Evolutionary conservation across 495 filamentous ascomycete genomes (phyloP), one percentile per base, ranked within the genome.

Genomic region (Aspergillus egyptiacus): DNA sequence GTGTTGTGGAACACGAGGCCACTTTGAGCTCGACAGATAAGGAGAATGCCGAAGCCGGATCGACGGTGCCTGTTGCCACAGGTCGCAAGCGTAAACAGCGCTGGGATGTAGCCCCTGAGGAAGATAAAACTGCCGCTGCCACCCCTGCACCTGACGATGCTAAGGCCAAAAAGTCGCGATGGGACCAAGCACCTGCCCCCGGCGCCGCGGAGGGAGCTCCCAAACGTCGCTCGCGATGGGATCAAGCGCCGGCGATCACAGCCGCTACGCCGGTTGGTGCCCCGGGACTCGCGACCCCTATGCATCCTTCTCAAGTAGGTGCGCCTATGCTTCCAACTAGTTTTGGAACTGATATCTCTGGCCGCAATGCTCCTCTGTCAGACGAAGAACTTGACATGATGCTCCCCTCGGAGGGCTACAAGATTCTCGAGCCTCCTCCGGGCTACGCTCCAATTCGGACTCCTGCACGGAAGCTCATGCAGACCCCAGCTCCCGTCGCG

Each of bases 301-400:
- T 89, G 74, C 87, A 95, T 63, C 83, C 87, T 42, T 86, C 87
- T 24, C 86, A 88, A 58, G 65, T 67, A 53, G 74, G 71, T 45
- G 76, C 71, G 18, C 69, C 81, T 35, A 66, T 80, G 55, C 58
- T 72, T 32, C 71, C 79, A 34, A 71, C 74, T 42, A 70, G 78
- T 32, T 95, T 95, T 69, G 90, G 87, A 24, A 84, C 83, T 20
- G 89, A 94, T 63, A 79, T 89, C 17, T 83, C 85, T n/a, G 78
- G 75, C 47, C 82, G 90, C 46, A 87, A 87, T 61, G 85, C 82
- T 46, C 76, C 85, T 1, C 72, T 94, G 43, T 89, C 90, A 27
- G 94, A 99, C 63, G 93, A 97, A 66, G 89, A 96, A 56, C 81
- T 99, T 24, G 86, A 99, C 65, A 70, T 84, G 55, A 87, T 97